These are phyloP conservation scores for Lolium multiflorum DNA, from an alignment of 176 grass and related monocot genomes.

Conservation along the genomic window DNA sequence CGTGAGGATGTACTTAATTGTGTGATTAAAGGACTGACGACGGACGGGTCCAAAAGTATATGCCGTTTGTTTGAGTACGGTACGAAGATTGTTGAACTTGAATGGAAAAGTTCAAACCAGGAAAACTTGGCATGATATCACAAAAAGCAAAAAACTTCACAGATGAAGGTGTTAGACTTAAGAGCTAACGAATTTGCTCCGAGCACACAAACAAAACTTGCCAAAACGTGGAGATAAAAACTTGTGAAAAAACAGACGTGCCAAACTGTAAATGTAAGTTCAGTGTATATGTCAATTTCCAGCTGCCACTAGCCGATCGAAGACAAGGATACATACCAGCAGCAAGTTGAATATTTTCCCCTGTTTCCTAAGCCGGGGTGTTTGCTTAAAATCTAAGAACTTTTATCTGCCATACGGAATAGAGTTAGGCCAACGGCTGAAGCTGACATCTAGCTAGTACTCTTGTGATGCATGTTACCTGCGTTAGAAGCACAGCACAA, in stretches of 20 bases:
- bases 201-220: background rate
- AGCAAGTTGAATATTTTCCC: background rate
- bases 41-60: background rate
- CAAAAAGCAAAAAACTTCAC: background rate
- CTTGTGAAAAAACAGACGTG: background rate
- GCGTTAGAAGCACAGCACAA: conserved; percentile 43
- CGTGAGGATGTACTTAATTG: conserved; percentile 2
- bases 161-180: background rate
- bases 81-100: background rate
- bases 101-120: background rate
- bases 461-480: conserved; percentile 55
- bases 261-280: background rate
- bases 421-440: conserved; percentile 89
- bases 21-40: background rate
- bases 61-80: conserved; percentile 12
- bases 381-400: conserved; percentile 48
- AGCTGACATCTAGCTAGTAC: conserved; percentile 44
- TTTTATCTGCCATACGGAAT: conserved; percentile 59
- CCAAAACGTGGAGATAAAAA: background rate
- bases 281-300: background rate
- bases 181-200: background rate
- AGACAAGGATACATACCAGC: conserved; percentile 28
- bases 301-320: background rate
- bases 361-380: conserved; percentile 28
- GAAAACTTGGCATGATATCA: background rate